phyloP scores from a whole-genome alignment of 2,329 filamentous ascomycete genomes.

The Ceratocystis smalleyi region DNA sequence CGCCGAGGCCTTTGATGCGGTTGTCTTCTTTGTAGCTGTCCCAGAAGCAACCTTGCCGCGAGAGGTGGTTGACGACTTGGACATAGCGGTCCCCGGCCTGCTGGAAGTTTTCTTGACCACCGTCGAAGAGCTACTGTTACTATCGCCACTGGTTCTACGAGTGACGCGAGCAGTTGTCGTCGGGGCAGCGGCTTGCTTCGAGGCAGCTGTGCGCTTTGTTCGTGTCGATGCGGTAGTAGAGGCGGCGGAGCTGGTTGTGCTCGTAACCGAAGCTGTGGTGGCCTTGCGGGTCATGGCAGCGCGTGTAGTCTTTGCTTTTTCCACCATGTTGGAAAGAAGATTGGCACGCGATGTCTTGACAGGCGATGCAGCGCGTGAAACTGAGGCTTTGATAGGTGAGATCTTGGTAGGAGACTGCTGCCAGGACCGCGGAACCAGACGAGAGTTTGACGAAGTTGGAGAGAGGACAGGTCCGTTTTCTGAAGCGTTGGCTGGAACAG shows the following conservation, averaged over 20 bases:
- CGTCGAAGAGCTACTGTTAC: constrained; percentile 48
- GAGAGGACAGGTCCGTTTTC: constrained; percentile 52
- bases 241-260: constrained; percentile 29
- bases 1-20: constrained; percentile 35
- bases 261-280: constrained; percentile 31
- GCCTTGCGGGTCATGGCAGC: constrained; percentile 33
- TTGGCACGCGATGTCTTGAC: constrained; percentile 32
- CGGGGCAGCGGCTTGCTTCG: constrained; percentile 28
- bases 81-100: constrained; percentile 23
- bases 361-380: constrained; percentile 40
- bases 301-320: constrained; percentile 43
- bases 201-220: constrained; percentile 21
- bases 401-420: constrained; percentile 19
- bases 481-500: constrained; percentile 26
- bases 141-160: constrained; percentile 47
- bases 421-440: constrained; percentile 36
- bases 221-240: constrained; percentile 23
- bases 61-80: constrained; percentile 24
- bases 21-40: constrained; percentile 35
- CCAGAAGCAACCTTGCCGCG: constrained; percentile 32
- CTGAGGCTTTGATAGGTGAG: constrained; percentile 31
- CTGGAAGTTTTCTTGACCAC: constrained; percentile 40
- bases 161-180: constrained; percentile 30
- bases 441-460: constrained; percentile 67
- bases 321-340: constrained; percentile 41